phyloP scores from a whole-genome alignment of 805 yeast species.

The Metschnikowia noctiluminum region DNA sequence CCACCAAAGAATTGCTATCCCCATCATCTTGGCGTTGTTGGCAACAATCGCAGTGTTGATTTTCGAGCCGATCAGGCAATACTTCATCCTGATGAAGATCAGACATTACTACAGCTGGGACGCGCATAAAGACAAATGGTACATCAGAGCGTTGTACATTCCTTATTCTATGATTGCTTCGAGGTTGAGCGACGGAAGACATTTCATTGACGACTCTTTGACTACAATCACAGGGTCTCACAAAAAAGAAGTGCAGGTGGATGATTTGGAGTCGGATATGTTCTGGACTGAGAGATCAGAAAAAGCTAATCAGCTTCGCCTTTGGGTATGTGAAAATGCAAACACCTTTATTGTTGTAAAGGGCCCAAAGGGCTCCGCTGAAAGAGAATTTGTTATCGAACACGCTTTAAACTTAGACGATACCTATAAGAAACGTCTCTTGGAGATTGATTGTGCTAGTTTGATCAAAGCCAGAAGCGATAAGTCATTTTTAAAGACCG shows the following conservation, averaged over 20 bases:
- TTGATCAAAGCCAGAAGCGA: slow-evolving; percentile 74
- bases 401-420: slow-evolving; percentile 59
- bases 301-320: slow-evolving; percentile 60
- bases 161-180: slow-evolving; percentile 26
- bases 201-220: slow-evolving; percentile 32
- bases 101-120: slow-evolving; percentile 55
- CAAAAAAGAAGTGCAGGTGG: slow-evolving; percentile 15
- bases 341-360: slow-evolving; percentile 84
- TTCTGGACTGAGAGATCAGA: slow-evolving; percentile 74
- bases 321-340: slow-evolving; percentile 86
- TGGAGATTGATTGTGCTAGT: slow-evolving; percentile 76
- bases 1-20: slow-evolving; percentile 83
- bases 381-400: slow-evolving; percentile 69
- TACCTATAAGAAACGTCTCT: slow-evolving; percentile 40
- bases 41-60: slow-evolving; percentile 81
- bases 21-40: slow-evolving; percentile 69
- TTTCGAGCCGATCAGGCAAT: slow-evolving; percentile 90
- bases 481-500: slow-evolving; percentile 57
- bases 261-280: slow-evolving; percentile 23
- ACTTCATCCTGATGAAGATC: slow-evolving; percentile 71
- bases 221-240: slow-evolving; percentile 13
- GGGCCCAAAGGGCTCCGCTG: slow-evolving; percentile 97
- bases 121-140: slow-evolving; percentile 37
- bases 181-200: slow-evolving; percentile 33
- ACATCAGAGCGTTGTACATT: slow-evolving; percentile 23